phyloP scores from a whole-genome alignment of 2,329 filamentous ascomycete species.

The Nigrograna mackinnonii region DNA sequence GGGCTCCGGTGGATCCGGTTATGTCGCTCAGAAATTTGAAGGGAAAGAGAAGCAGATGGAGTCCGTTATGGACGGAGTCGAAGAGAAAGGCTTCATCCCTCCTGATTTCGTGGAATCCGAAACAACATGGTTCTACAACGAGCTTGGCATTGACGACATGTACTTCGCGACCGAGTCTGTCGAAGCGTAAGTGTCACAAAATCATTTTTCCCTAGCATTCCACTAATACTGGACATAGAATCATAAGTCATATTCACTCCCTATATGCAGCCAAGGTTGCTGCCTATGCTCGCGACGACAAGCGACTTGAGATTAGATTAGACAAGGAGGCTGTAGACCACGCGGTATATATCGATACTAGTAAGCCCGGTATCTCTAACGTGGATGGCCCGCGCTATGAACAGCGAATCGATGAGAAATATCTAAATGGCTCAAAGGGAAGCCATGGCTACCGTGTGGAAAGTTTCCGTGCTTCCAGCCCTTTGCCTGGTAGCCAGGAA shows the following conservation, averaged over 20 bases:
- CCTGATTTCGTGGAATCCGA: constrained; percentile 80
- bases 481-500: constrained; percentile 73
- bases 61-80: constrained; percentile 76
- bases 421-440: constrained; percentile 76
- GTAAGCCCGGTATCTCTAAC: constrained; percentile 79
- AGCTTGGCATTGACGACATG: constrained; percentile 96
- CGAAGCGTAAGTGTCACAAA: constrained; percentile 56
- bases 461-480: constrained; percentile 90
- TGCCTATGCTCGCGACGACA: constrained; percentile 89
- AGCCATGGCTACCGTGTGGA: constrained; percentile 87
- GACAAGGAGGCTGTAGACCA: constrained; percentile 96
- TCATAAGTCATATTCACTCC: constrained; percentile 92
- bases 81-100: constrained; percentile 84
- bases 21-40: constrained; percentile 91
- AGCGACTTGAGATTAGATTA: constrained; percentile 88
- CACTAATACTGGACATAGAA: constrained; percentile 46
- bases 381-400: constrained; percentile 87
- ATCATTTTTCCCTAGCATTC: background rate
- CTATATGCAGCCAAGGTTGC: constrained; percentile 97
- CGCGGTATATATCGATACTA: constrained; percentile 98
- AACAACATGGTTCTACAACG: constrained; percentile 95
- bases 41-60: constrained; percentile 93
- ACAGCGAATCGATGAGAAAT: constrained; percentile 91
- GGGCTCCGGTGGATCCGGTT: constrained; percentile 77
- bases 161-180: constrained; percentile 93